Evolutionary conservation across 2,329 filamentous ascomycete genomes (phyloP), one percentile per base, ranked within the genome.

Genomic region (Pseudocercospora ulei): DNA sequence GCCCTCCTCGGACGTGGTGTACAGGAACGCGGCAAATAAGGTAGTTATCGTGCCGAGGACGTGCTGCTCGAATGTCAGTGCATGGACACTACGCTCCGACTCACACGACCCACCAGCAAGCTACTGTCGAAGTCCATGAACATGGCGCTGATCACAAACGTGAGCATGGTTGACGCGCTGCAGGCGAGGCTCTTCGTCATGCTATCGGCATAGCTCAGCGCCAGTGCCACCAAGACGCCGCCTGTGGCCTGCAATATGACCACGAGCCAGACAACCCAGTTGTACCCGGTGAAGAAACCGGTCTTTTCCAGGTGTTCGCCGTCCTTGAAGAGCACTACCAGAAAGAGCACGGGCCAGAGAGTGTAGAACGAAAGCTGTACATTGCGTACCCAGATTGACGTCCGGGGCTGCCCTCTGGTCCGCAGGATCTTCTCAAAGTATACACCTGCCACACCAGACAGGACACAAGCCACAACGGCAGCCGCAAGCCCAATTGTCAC

Each of bases 211-310:
- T 85, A 83, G 47, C 80, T 82, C 60, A 90, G 80, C 58, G 80
- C 83, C 44, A 90, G 70, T 1, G 81, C 82, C 6, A 84, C 79
- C n/a, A 93, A 66, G 17, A 96, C 73, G 14, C 88, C 90, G 19
- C 87, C 87, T 22, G 79, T 64, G 0, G 87, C 82, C 60, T 98
- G 90, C 43, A 90, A 72, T 4, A 77, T 58, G 51, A 96, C 82
- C 3, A 86, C 82, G 3, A 76, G 70, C 86, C 87, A 95, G 2
- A 96, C 88, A 12, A 88, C 71, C 70, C 76, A 81, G 59, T 93
- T 95, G 64, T 96, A 98, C 2, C 90, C 90, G 41, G 82, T 80
- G 52, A 98, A 96, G 63, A 96, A 93, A 7, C 90, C 90, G 46
- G 83, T 77, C 60, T 80, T 76, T 16, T 79, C 72, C 48, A 98